Evolutionary conservation across 1,284 basidiomycete species (phyloP).

Genomic region (Macrocystidia cucumis): DNA sequence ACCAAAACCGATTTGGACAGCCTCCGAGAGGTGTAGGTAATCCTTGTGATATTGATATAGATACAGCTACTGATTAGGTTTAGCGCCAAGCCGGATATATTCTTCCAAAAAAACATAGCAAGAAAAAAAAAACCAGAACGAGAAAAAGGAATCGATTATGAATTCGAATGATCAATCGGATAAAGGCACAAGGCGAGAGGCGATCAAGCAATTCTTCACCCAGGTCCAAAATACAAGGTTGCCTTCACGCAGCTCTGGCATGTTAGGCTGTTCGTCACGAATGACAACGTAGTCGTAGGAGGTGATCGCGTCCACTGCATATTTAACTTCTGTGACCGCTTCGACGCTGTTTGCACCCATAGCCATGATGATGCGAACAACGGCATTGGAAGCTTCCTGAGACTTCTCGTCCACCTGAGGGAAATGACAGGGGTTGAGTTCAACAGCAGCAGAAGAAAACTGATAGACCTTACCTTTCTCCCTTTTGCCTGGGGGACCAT

Average conservation of each 20-base stretch:
- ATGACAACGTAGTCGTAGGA: conserved; percentile 60
- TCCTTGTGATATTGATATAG: too few species aligned
- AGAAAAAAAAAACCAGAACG: too few species aligned
- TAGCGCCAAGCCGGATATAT: too few species aligned
- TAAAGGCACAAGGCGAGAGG: conserved; percentile 37
- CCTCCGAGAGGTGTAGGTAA: too few species aligned
- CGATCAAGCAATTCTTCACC: conserved; percentile 78
- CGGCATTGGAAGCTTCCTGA: conserved; percentile 24
- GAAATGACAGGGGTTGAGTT: conserved; percentile 12
- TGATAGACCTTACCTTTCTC: conserved; percentile 27
- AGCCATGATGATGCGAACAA: conserved; percentile 51
- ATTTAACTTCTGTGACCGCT: conserved; percentile 28
- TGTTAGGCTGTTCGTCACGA: conserved; percentile 34
- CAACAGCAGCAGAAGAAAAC: conserved; percentile 2
- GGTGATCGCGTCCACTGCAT: conserved; percentile 19
- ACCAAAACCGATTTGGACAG: too few species aligned
- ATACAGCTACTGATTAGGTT: too few species aligned
- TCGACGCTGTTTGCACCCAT: conserved; percentile 71
- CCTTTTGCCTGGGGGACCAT: conserved; percentile 37
- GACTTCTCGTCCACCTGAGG: conserved; percentile 18
- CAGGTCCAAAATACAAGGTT: conserved; percentile 50
- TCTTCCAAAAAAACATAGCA: too few species aligned
- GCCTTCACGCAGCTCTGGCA: conserved; percentile 19
- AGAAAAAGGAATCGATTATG: too few species aligned
- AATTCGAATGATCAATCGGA: too few species aligned